Evolutionary conservation across 495 filamentous ascomycete genomes (phyloP), one percentile per base, ranked within the genome.

Genomic region (Neurospora hispaniola): DNA sequence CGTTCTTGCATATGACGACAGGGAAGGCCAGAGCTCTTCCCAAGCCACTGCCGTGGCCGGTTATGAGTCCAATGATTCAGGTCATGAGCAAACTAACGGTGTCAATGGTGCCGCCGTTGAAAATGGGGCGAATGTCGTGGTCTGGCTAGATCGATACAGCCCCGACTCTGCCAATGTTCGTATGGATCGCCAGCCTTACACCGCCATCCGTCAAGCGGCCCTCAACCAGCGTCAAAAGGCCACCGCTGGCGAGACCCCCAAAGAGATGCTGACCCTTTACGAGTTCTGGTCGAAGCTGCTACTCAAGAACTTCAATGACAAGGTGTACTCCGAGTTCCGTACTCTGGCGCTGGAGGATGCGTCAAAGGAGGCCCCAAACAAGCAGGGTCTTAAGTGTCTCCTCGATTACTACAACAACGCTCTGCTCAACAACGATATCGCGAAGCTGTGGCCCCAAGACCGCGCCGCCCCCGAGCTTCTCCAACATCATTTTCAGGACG

Each of bases 291-390:
- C 89, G n/a, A 87, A 90, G 77, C 92, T 92, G 79, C 86, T 96
- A 48, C 84, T 89, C 72, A 84, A 87, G 74, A 90, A 90, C 78
- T 96, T 96, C 87, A 91, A 96, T 80, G 82, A 84, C 71, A 85
- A 84, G 73, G 91, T 97, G 87, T 97, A 96, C 84, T 81, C 88
- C 78, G 92, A 96, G 80, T 96, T 96, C 82, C 86, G 89, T 74
- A 81, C 83, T 75, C 84, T 87, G 77, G 92, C 94, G 72, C 80
- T 91, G 74, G 90, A 91, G 76, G 93, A 97, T 78, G 84, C 82
- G 71, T 76, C 77, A 43, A 78, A 81, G 73, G 46, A 74, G 2
- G 54, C 62, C 9, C 74, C 78, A 11, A 42, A 68, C 23, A 73
- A 48, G 41, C 54, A 42, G 14, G 79, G 80, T 10, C 71, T 81